Base-by-base conservation (phyloP, 441 rosid species). In the Erodium moschatum region DNA sequence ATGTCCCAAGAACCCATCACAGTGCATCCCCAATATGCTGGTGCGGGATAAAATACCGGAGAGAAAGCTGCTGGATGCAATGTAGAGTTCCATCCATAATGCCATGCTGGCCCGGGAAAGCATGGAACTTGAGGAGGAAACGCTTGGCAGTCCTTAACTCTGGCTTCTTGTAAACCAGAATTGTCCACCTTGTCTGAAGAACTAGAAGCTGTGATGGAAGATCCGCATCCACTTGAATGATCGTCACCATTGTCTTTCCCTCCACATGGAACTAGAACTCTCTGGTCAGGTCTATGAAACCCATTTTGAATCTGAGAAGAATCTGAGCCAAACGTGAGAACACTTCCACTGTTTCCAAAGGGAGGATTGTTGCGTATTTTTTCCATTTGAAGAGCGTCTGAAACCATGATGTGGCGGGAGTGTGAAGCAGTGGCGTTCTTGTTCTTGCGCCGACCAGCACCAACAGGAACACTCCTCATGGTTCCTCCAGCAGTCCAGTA, bases 371-470 rank as follows among this genome's bases (percentile, higher is more conserved):
- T 90, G 0, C 31, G 31, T 29, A 74, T 35, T 71, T 60, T 76
- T 4, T 68, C 80, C 50, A 68, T 76, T 69, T 86, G 91, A 64
- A 84, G 81, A 63, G 88, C 85, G 74, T 88, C 90, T 18, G 90
- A 69, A 67, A 83, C 73, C 4, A 81, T 81, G 9, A 84, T 73
- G 62, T 83, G 90, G 66, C 85, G 89, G 75, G 66, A 86, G 66
- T 84, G 83, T 69, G 87, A 78, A 52, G 85, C 72, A 0, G 89
- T 56, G 33, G 2, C 78, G 38, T 69, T 83, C 85, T 88, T 88
- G 77, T 82, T 88, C 87, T 86, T 87, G 48, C 92, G 88, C 9
- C 92, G 80, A 20, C 92, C 92, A n/a, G 92, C 92, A 35, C 92
- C 92, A 64, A 87, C 88, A 0, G 92, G 92, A 29, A 87, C 92